Percentiles rank a stretch among this genome's conserved stretches.
phyloP scores from a whole-genome alignment of 163 green algal species.

The Scenedesmus sp. region DNA sequence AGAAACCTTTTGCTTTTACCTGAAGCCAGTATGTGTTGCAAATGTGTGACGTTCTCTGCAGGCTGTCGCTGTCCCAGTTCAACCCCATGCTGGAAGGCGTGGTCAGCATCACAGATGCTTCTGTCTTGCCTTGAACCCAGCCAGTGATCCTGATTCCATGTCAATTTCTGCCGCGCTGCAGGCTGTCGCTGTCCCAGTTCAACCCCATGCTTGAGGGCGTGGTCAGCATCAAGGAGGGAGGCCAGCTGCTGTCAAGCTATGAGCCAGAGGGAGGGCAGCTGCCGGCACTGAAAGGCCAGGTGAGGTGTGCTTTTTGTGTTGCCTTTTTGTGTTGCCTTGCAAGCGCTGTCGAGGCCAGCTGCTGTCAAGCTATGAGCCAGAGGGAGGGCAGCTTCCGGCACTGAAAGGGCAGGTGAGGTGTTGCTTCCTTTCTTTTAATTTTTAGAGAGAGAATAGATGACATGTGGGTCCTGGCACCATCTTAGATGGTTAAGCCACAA shows the following conservation, averaged over 20 bases:
- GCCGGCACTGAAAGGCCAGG: background rate
- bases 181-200: slow-evolving; percentile 33
- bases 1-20: no score
- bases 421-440: no score
- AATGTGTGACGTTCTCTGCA: background rate
- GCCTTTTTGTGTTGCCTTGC: background rate
- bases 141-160: no score
- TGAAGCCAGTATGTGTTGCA: no score
- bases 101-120: no score
- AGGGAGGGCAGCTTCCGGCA: background rate
- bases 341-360: background rate
- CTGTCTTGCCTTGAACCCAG: no score
- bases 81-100: slow-evolving; percentile 40
- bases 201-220: slow-evolving; percentile 37
- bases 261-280: background rate
- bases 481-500: no score
- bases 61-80: slow-evolving; percentile 35
- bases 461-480: no score
- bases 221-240: background rate
- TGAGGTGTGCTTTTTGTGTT: background rate
- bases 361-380: background rate
- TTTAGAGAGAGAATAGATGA: no score
- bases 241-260: background rate
- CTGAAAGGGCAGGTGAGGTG: background rate
- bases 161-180: background rate